phyloP scores from a whole-genome alignment of 1,139 yeast species.

The Scheffersomyces insectosa region DNA sequence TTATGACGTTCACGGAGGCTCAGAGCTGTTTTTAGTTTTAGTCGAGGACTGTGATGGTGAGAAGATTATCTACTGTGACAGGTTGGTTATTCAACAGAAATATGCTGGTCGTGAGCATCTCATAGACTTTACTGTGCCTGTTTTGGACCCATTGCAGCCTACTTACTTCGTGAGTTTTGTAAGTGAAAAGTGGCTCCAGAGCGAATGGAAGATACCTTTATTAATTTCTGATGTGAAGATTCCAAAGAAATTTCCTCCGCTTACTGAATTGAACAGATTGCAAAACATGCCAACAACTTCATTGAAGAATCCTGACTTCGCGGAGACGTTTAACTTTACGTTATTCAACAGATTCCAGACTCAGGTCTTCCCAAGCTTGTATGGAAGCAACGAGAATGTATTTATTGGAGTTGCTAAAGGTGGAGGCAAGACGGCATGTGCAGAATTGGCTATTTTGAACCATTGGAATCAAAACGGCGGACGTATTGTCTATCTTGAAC shows the following conservation, averaged over 20 bases:
- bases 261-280: slow-evolving; percentile 53
- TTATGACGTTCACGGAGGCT: slow-evolving; percentile 54
- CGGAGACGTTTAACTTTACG: slow-evolving; percentile 43
- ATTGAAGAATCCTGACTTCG: slow-evolving; percentile 49
- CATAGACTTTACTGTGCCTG: slow-evolving; percentile 66
- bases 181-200: slow-evolving; percentile 85
- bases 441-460: slow-evolving; percentile 69
- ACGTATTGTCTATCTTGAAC: slow-evolving; percentile 67
- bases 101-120: slow-evolving; percentile 54
- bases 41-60: slow-evolving; percentile 90
- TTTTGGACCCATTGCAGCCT: slow-evolving; percentile 67
- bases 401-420: slow-evolving; percentile 77
- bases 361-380: slow-evolving; percentile 63
- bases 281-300: slow-evolving; percentile 51
- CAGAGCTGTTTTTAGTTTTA: slow-evolving; percentile 65
- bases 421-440: slow-evolving; percentile 70
- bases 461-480: slow-evolving; percentile 65
- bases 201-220: slow-evolving; percentile 65
- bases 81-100: slow-evolving; percentile 50
- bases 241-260: slow-evolving; percentile 72
- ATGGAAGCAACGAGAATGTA: slow-evolving; percentile 56
- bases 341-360: slow-evolving; percentile 73
- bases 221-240: slow-evolving; percentile 53
- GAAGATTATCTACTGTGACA: slow-evolving; percentile 59
- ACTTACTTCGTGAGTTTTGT: slow-evolving; percentile 69